Conservation (phyloP, 2,329 filamentous ascomycete species). For the Pseudogymnoascus sp. region DNA sequence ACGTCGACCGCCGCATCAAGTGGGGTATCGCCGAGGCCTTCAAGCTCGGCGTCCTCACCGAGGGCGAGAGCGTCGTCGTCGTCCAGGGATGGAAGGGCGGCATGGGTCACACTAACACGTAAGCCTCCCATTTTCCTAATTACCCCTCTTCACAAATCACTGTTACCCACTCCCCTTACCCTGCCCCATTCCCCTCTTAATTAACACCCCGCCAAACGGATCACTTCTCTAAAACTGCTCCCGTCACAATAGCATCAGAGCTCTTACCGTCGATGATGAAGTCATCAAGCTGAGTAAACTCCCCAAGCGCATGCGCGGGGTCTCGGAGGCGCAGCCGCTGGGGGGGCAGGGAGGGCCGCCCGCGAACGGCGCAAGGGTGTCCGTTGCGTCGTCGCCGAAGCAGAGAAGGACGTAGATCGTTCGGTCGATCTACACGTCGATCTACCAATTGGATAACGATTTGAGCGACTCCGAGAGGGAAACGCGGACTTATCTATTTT, state of each 20-base stretch:
- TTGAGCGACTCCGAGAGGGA: no score
- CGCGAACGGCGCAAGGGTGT: not conserved
- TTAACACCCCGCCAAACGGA: no score
- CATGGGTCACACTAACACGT: conserved; percentile 84
- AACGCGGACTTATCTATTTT: not conserved
- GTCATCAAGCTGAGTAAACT: not conserved
- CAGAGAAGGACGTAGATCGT: not conserved
- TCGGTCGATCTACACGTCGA: not conserved
- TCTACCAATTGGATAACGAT: not conserved
- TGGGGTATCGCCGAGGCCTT: conserved; percentile 89
- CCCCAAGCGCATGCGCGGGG: not conserved
- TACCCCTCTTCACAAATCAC: not conserved
- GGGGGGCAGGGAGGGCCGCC: not conserved
- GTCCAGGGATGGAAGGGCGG: conserved; percentile 89
- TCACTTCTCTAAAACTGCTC: no score
- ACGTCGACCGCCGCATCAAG: conserved; percentile 94
- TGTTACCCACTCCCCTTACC: no score
- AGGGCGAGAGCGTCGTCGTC: conserved; percentile 69
- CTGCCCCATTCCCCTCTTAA: no score
- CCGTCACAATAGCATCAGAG: conserved; percentile 1
- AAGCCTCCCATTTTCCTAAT: conserved; percentile 10
- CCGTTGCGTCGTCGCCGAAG: not conserved
- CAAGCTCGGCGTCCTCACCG: conserved; percentile 65
- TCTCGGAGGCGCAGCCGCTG: not conserved
- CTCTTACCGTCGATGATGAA: not conserved